Conservation (phyloP, 2,329 filamentous ascomycete species). For the Ceratocystis cubensis region DNA sequence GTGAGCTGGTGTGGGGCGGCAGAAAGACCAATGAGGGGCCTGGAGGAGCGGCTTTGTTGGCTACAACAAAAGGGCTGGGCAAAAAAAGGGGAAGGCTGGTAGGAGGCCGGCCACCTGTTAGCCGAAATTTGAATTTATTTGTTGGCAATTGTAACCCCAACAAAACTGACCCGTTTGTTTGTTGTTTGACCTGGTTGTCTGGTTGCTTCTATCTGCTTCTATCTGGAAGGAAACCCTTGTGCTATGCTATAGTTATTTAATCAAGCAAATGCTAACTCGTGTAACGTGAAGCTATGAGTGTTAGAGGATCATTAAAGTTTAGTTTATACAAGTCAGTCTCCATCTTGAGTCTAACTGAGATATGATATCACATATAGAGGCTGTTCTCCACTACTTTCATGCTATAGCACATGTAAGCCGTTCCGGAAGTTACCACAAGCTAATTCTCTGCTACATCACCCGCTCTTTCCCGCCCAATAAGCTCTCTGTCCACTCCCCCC, state of each 20-base stretch:
- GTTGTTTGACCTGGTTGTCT: not conserved
- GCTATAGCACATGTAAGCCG: too few relatives aligned
- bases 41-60: not conserved
- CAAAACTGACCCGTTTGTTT: not conserved
- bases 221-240: not conserved
- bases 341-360: not conserved
- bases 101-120: not conserved
- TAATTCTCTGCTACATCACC: too few relatives aligned
- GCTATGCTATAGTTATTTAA: not conserved
- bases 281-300: not conserved
- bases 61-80: not conserved
- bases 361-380: too few relatives aligned
- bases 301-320: not conserved
- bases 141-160: not conserved
- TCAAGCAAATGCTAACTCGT: not conserved
- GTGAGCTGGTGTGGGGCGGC: not conserved
- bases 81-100: not conserved
- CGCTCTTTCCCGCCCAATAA: not conserved
- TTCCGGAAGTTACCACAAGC: too few relatives aligned
- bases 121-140: not conserved
- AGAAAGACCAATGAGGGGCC: not conserved
- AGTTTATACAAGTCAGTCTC: not conserved
- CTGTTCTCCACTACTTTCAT: too few relatives aligned
- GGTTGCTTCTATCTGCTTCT: not conserved
- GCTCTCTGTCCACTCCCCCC: not conserved